A percentile compares a stretch with the other conserved stretches of the same genome.
Conservation (phyloP, 768 basidiomycete genomes). For the Tulasnella calospora region DNA sequence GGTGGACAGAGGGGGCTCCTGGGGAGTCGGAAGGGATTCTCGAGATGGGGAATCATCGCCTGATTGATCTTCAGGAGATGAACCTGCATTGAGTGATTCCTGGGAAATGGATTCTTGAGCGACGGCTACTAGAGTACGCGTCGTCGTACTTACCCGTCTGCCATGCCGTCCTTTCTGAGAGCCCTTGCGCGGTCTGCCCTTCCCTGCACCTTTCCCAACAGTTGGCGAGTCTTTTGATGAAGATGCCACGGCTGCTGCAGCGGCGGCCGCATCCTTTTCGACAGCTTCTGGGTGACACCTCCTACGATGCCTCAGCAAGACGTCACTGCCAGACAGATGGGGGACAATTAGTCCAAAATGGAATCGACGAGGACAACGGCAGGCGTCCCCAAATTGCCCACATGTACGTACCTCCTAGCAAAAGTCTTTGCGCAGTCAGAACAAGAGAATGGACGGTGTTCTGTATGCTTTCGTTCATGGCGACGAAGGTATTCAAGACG, state of each 20-base stretch:
- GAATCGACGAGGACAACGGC: background rate
- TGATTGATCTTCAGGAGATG: background rate
- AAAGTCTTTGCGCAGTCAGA: slow-evolving; percentile 38
- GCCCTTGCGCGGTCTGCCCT: slow-evolving; percentile 8
- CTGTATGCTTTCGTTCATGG: slow-evolving; percentile 40
- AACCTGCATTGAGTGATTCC: background rate
- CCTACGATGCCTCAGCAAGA: slow-evolving; percentile 38
- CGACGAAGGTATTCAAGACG: slow-evolving; percentile 40
- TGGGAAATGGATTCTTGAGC: background rate
- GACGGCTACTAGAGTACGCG: background rate
- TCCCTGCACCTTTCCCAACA: background rate
- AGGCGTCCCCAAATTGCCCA: background rate
- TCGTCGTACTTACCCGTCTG: slow-evolving; percentile 2
- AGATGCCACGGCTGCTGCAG: background rate
- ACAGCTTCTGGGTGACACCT: slow-evolving; percentile 35
- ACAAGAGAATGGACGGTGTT: slow-evolving; percentile 39
- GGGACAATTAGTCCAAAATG: slow-evolving; percentile 3
- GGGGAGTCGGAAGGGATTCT: slow-evolving; percentile 17
- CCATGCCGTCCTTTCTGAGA: background rate
- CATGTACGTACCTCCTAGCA: slow-evolving; percentile 37
- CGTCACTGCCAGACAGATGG: slow-evolving; percentile 33
- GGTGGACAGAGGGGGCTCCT: background rate
- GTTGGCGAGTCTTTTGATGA: slow-evolving; percentile 1
- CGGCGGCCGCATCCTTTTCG: slow-evolving; percentile 22
- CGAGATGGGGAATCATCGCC: slow-evolving; percentile 13